Evolutionary conservation across 2,329 filamentous ascomycete genomes (phyloP).

Genomic region (Allantophomopsis lycopodina): DNA sequence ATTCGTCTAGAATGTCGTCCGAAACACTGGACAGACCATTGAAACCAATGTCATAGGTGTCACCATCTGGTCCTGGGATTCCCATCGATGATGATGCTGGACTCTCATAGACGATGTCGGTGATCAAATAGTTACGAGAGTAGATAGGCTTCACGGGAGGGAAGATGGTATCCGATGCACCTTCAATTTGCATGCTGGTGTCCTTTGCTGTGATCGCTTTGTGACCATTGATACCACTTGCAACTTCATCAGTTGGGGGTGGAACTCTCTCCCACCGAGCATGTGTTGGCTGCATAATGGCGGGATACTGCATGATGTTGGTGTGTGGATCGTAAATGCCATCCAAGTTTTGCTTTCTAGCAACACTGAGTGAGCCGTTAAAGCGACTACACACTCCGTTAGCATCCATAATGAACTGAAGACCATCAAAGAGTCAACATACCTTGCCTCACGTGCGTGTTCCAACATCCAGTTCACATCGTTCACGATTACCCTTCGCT

Average conservation of each 20-base stretch:
- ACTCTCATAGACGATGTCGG: constrained; percentile 46
- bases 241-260: constrained; percentile 3
- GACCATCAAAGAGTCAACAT: constrained; percentile 18
- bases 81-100: constrained; percentile 38
- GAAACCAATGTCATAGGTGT: constrained; percentile 28
- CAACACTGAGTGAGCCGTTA: constrained; percentile 59
- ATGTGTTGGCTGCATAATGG: constrained; percentile 79
- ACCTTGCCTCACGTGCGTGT: constrained; percentile 86
- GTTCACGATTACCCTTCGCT: constrained; percentile 75
- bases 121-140: constrained; percentile 46
- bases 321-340: constrained; percentile 93
- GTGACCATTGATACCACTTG: constrained; percentile 9
- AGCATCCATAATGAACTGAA: constrained; percentile 1
- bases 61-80: constrained; percentile 42
- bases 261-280: constrained; percentile 58
- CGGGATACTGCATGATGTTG: constrained; percentile 79
- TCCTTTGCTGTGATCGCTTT: constrained; percentile 6
- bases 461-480: constrained; percentile 95
- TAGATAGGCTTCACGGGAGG: constrained; percentile 38
- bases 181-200: constrained; percentile 4
- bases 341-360: constrained; percentile 48
- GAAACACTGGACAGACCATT: constrained; percentile 50
- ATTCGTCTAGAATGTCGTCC: constrained; percentile 48
- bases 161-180: constrained; percentile 27
- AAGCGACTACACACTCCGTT: constrained; percentile 47